Base-by-base conservation (phyloP, 805 yeast genomes). In the Starmerella khaoyaiensis region DNA sequence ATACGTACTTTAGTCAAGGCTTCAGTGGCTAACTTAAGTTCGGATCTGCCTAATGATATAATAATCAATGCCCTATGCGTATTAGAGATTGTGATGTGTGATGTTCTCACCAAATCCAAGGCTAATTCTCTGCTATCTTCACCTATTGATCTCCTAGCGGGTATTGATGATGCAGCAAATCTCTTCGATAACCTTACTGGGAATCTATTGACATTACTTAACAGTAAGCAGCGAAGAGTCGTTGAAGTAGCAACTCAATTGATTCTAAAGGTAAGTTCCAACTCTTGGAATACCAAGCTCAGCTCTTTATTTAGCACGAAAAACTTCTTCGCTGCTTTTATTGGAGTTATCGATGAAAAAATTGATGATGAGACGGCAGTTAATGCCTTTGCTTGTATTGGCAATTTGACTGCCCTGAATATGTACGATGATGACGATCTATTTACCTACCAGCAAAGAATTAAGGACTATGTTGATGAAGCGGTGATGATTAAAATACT, bases 401-500 rank as follows among this genome's bases (percentile, higher is more conserved):
- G 65, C 4, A 42, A 61, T 2, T 47, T 62, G n/a, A 53, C 63
- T 5, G 57, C 54, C 33, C 50, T 58, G 37, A 59, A 60, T 45
- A 55, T 52, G 36, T 47, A 42, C 36, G 49, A 54, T 30, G 63
- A 59, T 31, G 58, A 59, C 15, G 40, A 37, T 7, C 49, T 49
- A 19, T 56, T 58, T 33, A 59, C 62, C 1, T 62, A 62, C 39
- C 53, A 46, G 34, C 52, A 57, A 14, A 50, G 63, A 15, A 45
- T 62, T 7, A 45, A 62, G n/a, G 66, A 60, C 36, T 60, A 57
- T 41, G 55, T 59, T 8, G 63, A 62, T 33, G 60, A 58, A 29
- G 44, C 48, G 1, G 51, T 55, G 15, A 60, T 62, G 58, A 39
- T 36, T 29, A 52, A 49, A 22, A 54, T 58, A 22, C 40, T 55